These are phyloP conservation scores for Tremella yokohamensis DNA, from an alignment of 768 basidiomycete species.

Conservation along the genomic window DNA sequence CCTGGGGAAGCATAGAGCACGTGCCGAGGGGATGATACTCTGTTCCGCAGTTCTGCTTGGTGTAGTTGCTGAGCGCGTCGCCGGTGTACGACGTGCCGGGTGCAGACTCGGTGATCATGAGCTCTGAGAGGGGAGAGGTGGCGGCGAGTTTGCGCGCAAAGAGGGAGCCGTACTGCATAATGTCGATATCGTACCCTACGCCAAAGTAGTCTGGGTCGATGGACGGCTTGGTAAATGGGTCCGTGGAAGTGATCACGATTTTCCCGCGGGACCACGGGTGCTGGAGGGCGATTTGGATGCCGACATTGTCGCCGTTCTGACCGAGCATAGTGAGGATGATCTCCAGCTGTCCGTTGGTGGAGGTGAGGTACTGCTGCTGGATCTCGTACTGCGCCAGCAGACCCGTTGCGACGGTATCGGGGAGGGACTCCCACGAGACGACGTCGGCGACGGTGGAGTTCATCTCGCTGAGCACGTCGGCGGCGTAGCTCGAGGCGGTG, in stretches of 20 bases:
- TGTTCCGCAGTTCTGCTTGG: slow-evolving; percentile 36
- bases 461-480: slow-evolving; percentile 25
- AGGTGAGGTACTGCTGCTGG: slow-evolving; percentile 36
- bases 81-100: slow-evolving; percentile 58
- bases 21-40: slow-evolving; percentile 61
- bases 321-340: slow-evolving; percentile 47
- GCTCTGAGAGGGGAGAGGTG: slow-evolving; percentile 57
- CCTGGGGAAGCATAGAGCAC: slow-evolving; percentile 60
- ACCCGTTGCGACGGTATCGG: slow-evolving; percentile 38
- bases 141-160: slow-evolving; percentile 60
- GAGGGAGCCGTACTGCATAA: slow-evolving; percentile 56
- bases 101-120: slow-evolving; percentile 55
- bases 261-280: slow-evolving; percentile 57
- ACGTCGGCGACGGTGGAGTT: slow-evolving; percentile 26
- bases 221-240: slow-evolving; percentile 61
- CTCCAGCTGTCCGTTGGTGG: slow-evolving; percentile 43
- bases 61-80: slow-evolving; percentile 58
- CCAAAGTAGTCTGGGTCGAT: slow-evolving; percentile 67
- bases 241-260: slow-evolving; percentile 61
- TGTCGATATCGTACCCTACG: slow-evolving; percentile 48
- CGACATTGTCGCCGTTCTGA: slow-evolving; percentile 32
- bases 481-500: slow-evolving; percentile 31
- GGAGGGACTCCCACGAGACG: slow-evolving; percentile 36
- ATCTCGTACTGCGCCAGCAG: slow-evolving; percentile 43
- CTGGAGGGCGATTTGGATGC: slow-evolving; percentile 44